A percentile compares a stretch with the other conserved stretches of the same genome.
Conservation (phyloP, 768 basidiomycete genomes). For the Lactarius vividus region DNA sequence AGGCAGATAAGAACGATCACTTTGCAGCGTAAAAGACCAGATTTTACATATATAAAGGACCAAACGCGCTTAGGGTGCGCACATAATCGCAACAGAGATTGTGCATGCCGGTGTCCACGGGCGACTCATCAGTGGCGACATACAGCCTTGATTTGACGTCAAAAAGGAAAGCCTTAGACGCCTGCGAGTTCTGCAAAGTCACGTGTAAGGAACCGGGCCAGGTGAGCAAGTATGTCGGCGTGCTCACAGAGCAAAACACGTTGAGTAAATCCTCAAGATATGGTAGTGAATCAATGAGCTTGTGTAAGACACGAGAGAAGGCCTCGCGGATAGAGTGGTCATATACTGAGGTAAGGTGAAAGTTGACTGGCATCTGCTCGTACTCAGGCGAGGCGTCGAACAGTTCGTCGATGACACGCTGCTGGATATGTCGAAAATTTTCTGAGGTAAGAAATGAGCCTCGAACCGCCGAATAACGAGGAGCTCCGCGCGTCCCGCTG, state of each 20-base stretch:
- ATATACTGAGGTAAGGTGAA: constrained; percentile 90
- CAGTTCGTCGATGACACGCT: constrained; percentile 80
- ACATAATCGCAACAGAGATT: constrained; percentile 91
- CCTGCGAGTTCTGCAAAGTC: constrained; percentile 71
- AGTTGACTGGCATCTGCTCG: constrained; percentile 76
- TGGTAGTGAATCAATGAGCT: constrained; percentile 78
- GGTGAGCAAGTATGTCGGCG: too few species aligned
- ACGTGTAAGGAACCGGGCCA: not conserved
- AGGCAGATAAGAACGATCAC: constrained; percentile 8
- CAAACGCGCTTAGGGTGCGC: constrained; percentile 81
- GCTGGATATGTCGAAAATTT: constrained; percentile 87
- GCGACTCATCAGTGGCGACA: constrained; percentile 91
- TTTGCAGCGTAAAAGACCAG: not conserved
- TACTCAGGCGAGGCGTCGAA: constrained; percentile 73
- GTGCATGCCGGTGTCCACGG: constrained; percentile 85
- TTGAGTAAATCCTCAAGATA: constrained; percentile 87
- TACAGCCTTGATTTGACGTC: constrained; percentile 83
- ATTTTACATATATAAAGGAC: constrained; percentile 76
- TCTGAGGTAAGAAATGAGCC: constrained; percentile 45
- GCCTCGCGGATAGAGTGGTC: constrained; percentile 91
- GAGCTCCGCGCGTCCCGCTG: not conserved
- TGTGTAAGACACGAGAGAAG: constrained; percentile 86
- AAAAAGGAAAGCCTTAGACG: constrained; percentile 92
- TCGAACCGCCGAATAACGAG: not conserved
- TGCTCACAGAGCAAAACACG: constrained; percentile 70